Evolutionary conservation across 2,329 filamentous ascomycete genomes (phyloP).

Genomic region (Proliferodiscus dingleyae): DNA sequence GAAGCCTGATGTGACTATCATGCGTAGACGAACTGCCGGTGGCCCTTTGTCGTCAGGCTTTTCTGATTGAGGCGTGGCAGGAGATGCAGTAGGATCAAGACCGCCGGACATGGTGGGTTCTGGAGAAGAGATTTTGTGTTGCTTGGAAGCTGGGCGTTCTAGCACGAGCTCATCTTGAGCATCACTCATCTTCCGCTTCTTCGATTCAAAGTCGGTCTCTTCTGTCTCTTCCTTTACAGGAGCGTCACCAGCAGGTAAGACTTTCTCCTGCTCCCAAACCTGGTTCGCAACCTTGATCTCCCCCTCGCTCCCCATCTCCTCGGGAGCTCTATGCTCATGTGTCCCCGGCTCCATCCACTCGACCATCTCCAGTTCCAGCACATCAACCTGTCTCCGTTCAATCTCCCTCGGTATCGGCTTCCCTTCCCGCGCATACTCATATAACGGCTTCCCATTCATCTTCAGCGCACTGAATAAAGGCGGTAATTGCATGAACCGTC

Average conservation of each 20-base stretch:
- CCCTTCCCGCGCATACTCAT: constrained; percentile 91
- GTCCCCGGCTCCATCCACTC: constrained; percentile 81
- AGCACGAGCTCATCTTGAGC: constrained; percentile 28
- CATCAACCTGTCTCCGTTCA: constrained; percentile 71
- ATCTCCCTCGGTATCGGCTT: constrained; percentile 83
- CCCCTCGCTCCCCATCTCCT: constrained; percentile 67
- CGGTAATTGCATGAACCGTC: constrained; percentile 82
- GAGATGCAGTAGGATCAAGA: constrained; percentile 7
- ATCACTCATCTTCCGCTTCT: constrained; percentile 30
- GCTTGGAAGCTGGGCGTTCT: constrained; percentile 25
- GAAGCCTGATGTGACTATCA: constrained; percentile 94
- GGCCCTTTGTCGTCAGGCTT: constrained; percentile 47
- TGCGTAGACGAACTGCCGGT: constrained; percentile 74
- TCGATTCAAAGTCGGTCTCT: constrained; percentile 24
- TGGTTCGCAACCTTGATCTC: constrained; percentile 75
- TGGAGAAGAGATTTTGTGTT: constrained; percentile 11
- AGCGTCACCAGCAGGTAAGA: constrained; percentile 11
- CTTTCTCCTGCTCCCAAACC: constrained; percentile 57
- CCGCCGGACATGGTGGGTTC: constrained; percentile 30
- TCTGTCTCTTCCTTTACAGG: constrained; percentile 37
- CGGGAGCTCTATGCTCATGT: constrained; percentile 75
- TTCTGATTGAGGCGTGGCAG: constrained; percentile 12
- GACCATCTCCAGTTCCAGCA: constrained; percentile 70
- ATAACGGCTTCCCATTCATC: constrained; percentile 88
- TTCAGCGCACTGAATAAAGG: constrained; percentile 91